Evolutionary conservation across 192 early-diverging fungal species (phyloP), one percentile per base, ranked within the genome.

Genomic region (Obelidium mucronatum): DNA sequence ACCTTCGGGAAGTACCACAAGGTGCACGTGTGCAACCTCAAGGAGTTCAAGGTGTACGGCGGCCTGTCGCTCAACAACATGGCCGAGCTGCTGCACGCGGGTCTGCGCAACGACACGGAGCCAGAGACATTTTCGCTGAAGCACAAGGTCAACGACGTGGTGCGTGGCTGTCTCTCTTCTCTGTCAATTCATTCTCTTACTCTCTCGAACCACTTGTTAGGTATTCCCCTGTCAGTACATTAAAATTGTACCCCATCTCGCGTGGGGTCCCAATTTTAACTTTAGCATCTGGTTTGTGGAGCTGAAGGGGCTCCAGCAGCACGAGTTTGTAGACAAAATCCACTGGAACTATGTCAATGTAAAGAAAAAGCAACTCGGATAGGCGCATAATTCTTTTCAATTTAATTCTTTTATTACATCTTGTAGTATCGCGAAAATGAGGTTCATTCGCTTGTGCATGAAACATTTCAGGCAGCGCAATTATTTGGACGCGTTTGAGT

Each of bases 231-330:
- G 93, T 66, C 93, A 91, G 73, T 98, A 93, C 72, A 91, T 99
- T 73, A 96, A 95, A 88, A 96, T 99, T 63, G 91, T 93, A 26
- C 97, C 97, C 35, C 79, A 96, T 48, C 82, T 93, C 68, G 93
- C 97, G 0, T 94, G 93, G 87, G 95, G 93, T 28, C 87, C 93
- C 61, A 96, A 97, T 69, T 98, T 97, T 80, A 96, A 95, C 83
- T 98, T 96, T 82, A 93, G 91, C 66, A 92, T 99, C 26, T 99
- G 97, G 97, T 93, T 92, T 80, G 87, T 98, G 6, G 94, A 97
- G 84, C 76, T 98, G 15, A 88, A 86, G 42, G 97, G 97, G 0
- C 87, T 93, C 11, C 81, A 84, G 39, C 88, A 96, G 44, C 77
- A 83, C 30, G 86, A 86, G 34, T 74, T 94, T 22, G 90, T 97